Evolutionary conservation across 73 alveolate genomes (phyloP), one percentile per base, ranked within the genome.

Genomic region (Paramecium pentaurelia): DNA sequence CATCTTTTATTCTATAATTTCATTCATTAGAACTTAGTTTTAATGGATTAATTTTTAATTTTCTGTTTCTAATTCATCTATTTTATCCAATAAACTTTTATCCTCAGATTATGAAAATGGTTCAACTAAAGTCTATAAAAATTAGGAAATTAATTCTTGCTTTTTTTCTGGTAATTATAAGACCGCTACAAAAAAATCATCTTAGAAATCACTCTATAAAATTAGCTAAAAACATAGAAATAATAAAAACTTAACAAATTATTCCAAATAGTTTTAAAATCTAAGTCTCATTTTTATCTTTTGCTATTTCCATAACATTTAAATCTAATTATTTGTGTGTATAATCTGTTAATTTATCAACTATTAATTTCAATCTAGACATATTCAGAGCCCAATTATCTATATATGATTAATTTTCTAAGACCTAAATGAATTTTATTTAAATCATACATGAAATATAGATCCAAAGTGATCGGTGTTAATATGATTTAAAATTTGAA

Each of bases 51-150:
- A 42, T 77, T 77, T 77, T 8, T 34, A 36, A 44, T 77, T 77
- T 77, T 77, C 89, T 20, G 37, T 40, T n/a, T 77, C 89, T 40
- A 77, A 44, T 14, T 77, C 89, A 77, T 77, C 89, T 40, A 77
- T 77, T 44, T 77, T 77, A 16, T 77, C 71, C 47, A 77, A 44
- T 38, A 77, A 42, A 18, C 20, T 42, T 77, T 42, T 27, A 77
- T 77, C 64, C 9, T 77, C 71, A 34, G n/a, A n/a, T 77, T 77
- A 77, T n/a, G 1, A 1, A 6, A 40, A 36, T 77, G 64, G 89
- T 27, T 71, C 86, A 38, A 37, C 38, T 11, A 77, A 12, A 18
- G 64, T 14, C 14, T 34, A 9, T 37, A 77, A 40, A 44, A 8
- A 42, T 38, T 28, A 38, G 14, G 89, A 40, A 77, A 77, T 77